phyloP scores from a whole-genome alignment of 2,329 filamentous ascomycete genomes.

The Hymenoscyphus infarciens region DNA sequence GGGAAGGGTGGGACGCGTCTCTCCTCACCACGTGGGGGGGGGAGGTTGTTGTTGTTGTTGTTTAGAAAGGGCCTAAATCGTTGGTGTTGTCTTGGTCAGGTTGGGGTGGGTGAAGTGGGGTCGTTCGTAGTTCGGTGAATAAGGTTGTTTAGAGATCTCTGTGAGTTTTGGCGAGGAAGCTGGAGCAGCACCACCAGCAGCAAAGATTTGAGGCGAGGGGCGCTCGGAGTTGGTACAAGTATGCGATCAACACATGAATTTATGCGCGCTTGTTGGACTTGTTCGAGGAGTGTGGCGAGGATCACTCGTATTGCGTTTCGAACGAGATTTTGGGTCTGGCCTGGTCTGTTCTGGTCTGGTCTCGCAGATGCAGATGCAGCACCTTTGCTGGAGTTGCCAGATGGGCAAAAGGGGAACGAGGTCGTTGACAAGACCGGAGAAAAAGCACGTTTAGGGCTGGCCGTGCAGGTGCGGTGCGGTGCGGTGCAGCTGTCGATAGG shows the following conservation, averaged over 20 bases:
- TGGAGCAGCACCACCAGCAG: background rate
- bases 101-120: background rate
- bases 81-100: constrained; percentile 6
- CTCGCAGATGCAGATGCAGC: background rate
- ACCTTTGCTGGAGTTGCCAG: background rate
- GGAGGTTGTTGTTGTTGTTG: no score
- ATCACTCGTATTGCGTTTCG: constrained; percentile 3
- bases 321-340: background rate
- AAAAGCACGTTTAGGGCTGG: constrained; percentile 1
- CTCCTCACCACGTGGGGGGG: constrained; percentile 21
- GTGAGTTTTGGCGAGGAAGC: background rate
- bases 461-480: no score
- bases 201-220: background rate
- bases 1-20: constrained; percentile 22
- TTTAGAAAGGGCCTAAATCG: constrained; percentile 9
- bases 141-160: constrained; percentile 4
- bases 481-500: background rate
- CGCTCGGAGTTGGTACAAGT: background rate
- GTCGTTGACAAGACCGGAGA: background rate
- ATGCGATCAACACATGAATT: constrained; percentile 1
- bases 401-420: background rate
- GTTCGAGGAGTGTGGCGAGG: background rate
- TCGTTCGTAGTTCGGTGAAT: constrained; percentile 4
- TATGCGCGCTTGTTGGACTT: background rate
- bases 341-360: no score